A percentile compares a stretch with the other conserved stretches of the same genome.
Conservation (phyloP, 2,329 filamentous ascomycete genomes). For the Arthrobotrys pseudoclavata region DNA sequence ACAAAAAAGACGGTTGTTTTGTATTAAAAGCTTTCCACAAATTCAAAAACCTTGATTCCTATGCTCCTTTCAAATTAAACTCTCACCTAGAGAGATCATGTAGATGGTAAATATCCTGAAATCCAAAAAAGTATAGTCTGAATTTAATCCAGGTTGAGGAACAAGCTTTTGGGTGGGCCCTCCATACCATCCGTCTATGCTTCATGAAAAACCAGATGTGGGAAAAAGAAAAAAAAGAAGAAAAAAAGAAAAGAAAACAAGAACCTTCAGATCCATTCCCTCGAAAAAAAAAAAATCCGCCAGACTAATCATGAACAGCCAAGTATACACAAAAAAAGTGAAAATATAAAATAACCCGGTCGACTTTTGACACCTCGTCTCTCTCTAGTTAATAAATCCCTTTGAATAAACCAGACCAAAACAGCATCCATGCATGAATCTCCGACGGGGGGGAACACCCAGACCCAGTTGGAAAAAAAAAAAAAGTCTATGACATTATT, state of each 20-base stretch:
- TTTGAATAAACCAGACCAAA: neutral
- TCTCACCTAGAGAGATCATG: too few relatives aligned
- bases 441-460: neutral
- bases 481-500: constrained; percentile 51
- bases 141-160: neutral
- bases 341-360: neutral
- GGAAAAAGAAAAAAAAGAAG: neutral
- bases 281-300: neutral
- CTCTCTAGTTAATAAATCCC: constrained; percentile 22
- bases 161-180: neutral
- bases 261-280: neutral
- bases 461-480: neutral
- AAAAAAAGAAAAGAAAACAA: neutral
- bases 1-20: neutral
- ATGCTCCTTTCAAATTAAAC: neutral
- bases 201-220: neutral
- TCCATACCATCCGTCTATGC: neutral
- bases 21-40: neutral
- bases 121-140: neutral
- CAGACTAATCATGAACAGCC: neutral
- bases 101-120: neutral
- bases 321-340: constrained; percentile 9
- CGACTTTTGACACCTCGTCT: constrained; percentile 14
- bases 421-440: constrained; percentile 7
- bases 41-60: too few relatives aligned